Conservation (phyloP, 1,139 yeast genomes). For the Groenewaldozyma auringiensis region DNA sequence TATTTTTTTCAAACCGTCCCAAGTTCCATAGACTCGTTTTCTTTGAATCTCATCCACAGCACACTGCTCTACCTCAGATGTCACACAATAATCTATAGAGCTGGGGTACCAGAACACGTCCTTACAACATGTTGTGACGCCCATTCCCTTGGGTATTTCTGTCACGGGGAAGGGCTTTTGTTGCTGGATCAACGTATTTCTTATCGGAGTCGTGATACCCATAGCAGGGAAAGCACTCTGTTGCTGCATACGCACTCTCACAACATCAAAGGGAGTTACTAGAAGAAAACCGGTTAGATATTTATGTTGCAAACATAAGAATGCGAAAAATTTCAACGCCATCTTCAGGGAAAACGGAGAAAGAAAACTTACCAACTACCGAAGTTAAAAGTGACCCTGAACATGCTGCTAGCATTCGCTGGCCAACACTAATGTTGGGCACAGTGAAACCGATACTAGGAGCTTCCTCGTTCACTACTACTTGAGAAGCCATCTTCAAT, state of each 20-base stretch:
- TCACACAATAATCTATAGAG: conserved; percentile 35
- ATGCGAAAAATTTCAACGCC: neutral
- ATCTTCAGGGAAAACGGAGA: too few species aligned
- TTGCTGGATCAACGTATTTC: neutral
- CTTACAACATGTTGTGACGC: conserved; percentile 35
- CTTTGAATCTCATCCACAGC: conserved; percentile 30
- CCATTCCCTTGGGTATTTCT: conserved; percentile 25
- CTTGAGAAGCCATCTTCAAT: neutral
- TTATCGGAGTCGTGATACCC: conserved; percentile 3
- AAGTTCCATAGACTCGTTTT: conserved; percentile 45
- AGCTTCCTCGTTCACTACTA: neutral
- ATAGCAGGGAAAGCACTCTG: conserved; percentile 42
- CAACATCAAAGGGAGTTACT: conserved; percentile 92
- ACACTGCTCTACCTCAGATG: conserved; percentile 29
- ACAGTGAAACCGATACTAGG: neutral
- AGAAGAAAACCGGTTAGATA: conserved; percentile 26
- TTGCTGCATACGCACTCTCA: conserved; percentile 83
- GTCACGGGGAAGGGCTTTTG: conserved; percentile 18
- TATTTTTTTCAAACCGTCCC: conserved; percentile 64
- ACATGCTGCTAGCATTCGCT: conserved; percentile 84
- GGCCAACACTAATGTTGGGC: conserved; percentile 39
- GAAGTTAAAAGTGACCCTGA: conserved; percentile 88
- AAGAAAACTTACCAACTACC: conserved; percentile 31
- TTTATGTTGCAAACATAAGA: neutral
- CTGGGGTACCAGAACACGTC: conserved; percentile 36